A percentile compares a stretch with the other conserved stretches of the same genome.
Evolutionary conservation across 2,329 filamentous ascomycete species (phyloP).

Genomic region (Juglanconis sp.): DNA sequence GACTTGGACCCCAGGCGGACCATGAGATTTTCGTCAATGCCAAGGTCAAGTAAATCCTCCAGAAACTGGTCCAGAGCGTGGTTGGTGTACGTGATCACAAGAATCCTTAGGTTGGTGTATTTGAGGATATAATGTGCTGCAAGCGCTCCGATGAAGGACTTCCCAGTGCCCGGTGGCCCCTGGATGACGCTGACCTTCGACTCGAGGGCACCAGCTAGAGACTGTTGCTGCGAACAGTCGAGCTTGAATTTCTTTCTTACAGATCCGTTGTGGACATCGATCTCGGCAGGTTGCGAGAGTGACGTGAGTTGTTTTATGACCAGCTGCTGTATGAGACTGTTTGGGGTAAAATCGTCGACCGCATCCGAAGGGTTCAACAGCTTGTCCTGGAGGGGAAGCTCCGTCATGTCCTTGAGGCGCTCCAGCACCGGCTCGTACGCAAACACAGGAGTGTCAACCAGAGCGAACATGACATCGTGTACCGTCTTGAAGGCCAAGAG

Average conservation of each 20-base stretch:
- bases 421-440: constrained; percentile 65
- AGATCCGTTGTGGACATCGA: neutral
- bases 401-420: constrained; percentile 52
- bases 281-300: neutral
- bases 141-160: constrained; percentile 69
- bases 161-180: constrained; percentile 73
- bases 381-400: constrained; percentile 54
- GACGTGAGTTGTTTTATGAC: constrained; percentile 2
- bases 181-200: constrained; percentile 61
- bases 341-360: neutral
- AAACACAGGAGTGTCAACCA: constrained; percentile 65
- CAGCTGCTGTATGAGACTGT: neutral
- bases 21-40: constrained; percentile 47
- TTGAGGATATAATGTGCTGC: constrained; percentile 55
- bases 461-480: constrained; percentile 42
- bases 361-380: constrained; percentile 38
- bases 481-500: constrained; percentile 40
- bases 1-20: constrained; percentile 63
- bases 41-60: constrained; percentile 59
- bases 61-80: constrained; percentile 65
- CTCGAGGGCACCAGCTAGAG: constrained; percentile 52
- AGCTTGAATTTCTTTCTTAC: constrained; percentile 14
- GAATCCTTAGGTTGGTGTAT: constrained; percentile 46
- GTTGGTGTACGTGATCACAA: constrained; percentile 68
- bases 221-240: constrained; percentile 50